Conservation (phyloP, 2,329 filamentous ascomycete genomes). For the Monosporascus sp. region DNA sequence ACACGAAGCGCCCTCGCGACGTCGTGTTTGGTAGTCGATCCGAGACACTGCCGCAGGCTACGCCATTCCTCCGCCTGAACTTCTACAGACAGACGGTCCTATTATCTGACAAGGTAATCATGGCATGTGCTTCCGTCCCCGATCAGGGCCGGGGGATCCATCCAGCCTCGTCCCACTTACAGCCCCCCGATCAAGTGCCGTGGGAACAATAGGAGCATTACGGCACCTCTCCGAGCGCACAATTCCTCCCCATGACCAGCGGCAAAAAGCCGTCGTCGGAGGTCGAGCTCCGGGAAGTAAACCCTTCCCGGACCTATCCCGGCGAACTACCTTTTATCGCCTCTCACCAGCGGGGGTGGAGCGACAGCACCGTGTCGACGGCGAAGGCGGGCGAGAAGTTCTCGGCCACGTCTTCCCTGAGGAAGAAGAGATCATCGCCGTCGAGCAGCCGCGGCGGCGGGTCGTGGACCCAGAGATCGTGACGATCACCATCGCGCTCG, state of each 20-base stretch:
- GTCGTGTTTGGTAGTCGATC: not conserved
- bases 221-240: conserved; percentile 1
- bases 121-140: conserved; percentile 2
- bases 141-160: not conserved
- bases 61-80: not conserved
- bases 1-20: not conserved
- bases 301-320: conserved; percentile 7
- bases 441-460: conserved; percentile 3
- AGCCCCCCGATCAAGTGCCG: not conserved
- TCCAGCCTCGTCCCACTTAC: not conserved
- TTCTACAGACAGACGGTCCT: not conserved
- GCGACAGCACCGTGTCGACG: conserved; percentile 14
- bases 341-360: conserved; percentile 17
- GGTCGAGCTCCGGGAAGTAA: conserved; percentile 4
- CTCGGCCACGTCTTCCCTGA: not conserved
- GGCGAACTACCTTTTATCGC: not conserved
- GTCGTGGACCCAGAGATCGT: conserved; percentile 24
- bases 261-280: conserved; percentile 3
- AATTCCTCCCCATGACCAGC: not conserved
- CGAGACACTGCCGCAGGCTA: not conserved
- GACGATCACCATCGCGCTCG: conserved; percentile 19
- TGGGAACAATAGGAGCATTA: conserved; percentile 3
- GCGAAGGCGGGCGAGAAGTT: conserved; percentile 5
- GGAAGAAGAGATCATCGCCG: not conserved
- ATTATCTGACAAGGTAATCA: not conserved